A percentile compares a stretch with the other conserved stretches of the same genome.
Conservation (phyloP, 1,139 yeast genomes). For the Suhomyces atakaporum region DNA sequence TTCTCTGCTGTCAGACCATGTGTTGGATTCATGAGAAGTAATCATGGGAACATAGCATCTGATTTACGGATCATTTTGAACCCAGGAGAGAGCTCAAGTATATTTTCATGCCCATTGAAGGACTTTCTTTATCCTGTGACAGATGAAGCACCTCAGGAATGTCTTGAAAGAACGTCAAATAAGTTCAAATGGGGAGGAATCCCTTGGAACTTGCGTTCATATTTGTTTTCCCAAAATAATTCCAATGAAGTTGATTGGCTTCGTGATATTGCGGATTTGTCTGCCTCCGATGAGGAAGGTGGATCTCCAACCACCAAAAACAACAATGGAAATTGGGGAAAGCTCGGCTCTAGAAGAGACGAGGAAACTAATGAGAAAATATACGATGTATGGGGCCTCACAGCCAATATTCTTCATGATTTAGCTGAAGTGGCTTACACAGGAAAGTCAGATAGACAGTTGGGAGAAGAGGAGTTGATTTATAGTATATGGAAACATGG, state of each 20-base stretch:
- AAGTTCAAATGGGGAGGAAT: conserved; percentile 67
- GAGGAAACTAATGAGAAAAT: conserved; percentile 42
- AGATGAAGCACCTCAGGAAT: conserved; percentile 35
- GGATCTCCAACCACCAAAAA: conserved; percentile 19
- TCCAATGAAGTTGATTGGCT: conserved; percentile 63
- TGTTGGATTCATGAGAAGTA: conserved; percentile 56
- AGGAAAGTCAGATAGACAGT: conserved; percentile 22
- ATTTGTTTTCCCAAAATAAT: conserved; percentile 58
- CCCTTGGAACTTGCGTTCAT: conserved; percentile 64
- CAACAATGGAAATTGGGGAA: conserved; percentile 36
- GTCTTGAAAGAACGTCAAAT: conserved; percentile 44
- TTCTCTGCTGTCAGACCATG: conserved; percentile 82
- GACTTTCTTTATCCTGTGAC: conserved; percentile 55
- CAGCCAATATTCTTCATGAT: conserved; percentile 84
- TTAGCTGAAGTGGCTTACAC: conserved; percentile 61
- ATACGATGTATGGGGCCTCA: conserved; percentile 87
- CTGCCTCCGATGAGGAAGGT: conserved; percentile 57
- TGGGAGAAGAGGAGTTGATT: conserved; percentile 71
- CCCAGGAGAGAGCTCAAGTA: conserved; percentile 71
- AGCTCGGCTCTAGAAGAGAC: conserved; percentile 43
- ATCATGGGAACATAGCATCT: conserved; percentile 16
- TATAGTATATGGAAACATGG: conserved; percentile 56
- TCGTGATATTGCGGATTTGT: conserved; percentile 53
- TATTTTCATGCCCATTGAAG: conserved; percentile 66
- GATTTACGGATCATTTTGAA: conserved; percentile 43